Percentiles rank a stretch among this genome's conserved stretches.
Evolutionary conservation across 768 basidiomycete genomes (phyloP).

Genomic region (Dendrothele bispora): DNA sequence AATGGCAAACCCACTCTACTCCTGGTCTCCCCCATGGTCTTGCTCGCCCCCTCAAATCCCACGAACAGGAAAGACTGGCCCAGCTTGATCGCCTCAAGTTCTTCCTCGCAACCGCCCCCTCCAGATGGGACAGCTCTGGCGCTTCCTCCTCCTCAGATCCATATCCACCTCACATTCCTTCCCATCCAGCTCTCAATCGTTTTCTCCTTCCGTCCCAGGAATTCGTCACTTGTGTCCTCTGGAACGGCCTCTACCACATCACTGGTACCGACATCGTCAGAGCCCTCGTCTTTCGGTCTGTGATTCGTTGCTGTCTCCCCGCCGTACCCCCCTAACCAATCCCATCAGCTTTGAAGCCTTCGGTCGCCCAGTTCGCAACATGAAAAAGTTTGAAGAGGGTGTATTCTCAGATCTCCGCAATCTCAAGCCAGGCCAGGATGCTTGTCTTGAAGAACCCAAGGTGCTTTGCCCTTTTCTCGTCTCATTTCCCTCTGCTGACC

Average conservation of each 20-base stretch:
- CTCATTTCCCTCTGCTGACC: slow-evolving; percentile 37
- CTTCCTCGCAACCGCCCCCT: slow-evolving; percentile 85
- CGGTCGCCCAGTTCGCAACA: slow-evolving; percentile 84
- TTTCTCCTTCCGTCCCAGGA: slow-evolving; percentile 88
- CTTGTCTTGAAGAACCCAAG: slow-evolving; percentile 96
- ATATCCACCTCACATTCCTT: slow-evolving; percentile 40
- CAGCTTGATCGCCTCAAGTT: slow-evolving; percentile 83
- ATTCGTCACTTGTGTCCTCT: slow-evolving; percentile 88
- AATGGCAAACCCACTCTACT: slow-evolving; percentile 12
- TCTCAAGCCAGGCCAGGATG: slow-evolving; percentile 90
- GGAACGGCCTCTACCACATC: slow-evolving; percentile 91
- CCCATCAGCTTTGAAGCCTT: slow-evolving; percentile 51
- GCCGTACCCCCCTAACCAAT: not conserved
- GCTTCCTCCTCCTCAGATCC: slow-evolving; percentile 13
- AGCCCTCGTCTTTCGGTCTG: slow-evolving; percentile 84
- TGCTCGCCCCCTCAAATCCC: slow-evolving; percentile 55
- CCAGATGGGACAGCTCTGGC: slow-evolving; percentile 55
- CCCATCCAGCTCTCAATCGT: slow-evolving; percentile 79
- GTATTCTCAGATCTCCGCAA: slow-evolving; percentile 93
- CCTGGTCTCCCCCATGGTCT: slow-evolving; percentile 42
- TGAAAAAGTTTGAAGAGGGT: slow-evolving; percentile 98
- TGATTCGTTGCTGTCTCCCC: slow-evolving; percentile 13
- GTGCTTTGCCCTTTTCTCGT: slow-evolving; percentile 32
- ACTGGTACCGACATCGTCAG: slow-evolving; percentile 97
- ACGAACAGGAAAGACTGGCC: slow-evolving; percentile 71